Evolutionary conservation across 2,329 filamentous ascomycete genomes (phyloP), one percentile per base, ranked within the genome.

Genomic region (Xylaria hypoxylon): DNA sequence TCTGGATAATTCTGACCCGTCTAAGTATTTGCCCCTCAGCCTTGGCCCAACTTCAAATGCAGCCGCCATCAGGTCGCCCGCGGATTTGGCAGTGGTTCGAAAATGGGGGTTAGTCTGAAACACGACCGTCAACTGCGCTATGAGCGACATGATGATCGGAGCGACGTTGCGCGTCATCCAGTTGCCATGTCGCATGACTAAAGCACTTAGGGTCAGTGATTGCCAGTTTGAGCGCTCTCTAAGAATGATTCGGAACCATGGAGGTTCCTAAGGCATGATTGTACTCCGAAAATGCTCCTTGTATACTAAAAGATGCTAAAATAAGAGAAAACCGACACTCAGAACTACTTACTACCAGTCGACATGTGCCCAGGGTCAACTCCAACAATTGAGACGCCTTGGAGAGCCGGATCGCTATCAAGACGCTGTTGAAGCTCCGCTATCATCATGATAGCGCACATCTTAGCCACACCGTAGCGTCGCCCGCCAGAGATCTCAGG

Each of bases 391-490:
- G 58, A 60, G 28, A 69, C 44, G 10, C 51, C 33, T 13, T 38
- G 47, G 3, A 69, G 64, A 13, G 19, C n/a, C 17, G 58, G 57
- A 42, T 69, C 64, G 1, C 6, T 17, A 22, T 65, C 50, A 3
- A 69, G 60, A 6, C 67, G 64, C 8, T 44, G 6, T 26, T 69
- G 64, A 8, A 67, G 60, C 45, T 69, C 64, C 6, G 50, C 50
- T 24, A 70, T 59, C 63, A 66, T 71, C 62, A 67, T 71, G 26
- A 62, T 24, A 1, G 57, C 26, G 38, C 62, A 71, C 26, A 67
- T 56, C 50, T 71, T 71, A 22, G 69, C 35, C n/a, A 57, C 69
- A 5, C 67, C 69, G 42, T 70, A 71, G 26, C 69, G 69, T n/a
- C 68, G 67, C 17, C 52, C 62, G 19, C 48, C 61, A 6, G 33